Base-by-base conservation (phyloP, 805 yeast genomes). In the Pichia pseudocactophila region DNA sequence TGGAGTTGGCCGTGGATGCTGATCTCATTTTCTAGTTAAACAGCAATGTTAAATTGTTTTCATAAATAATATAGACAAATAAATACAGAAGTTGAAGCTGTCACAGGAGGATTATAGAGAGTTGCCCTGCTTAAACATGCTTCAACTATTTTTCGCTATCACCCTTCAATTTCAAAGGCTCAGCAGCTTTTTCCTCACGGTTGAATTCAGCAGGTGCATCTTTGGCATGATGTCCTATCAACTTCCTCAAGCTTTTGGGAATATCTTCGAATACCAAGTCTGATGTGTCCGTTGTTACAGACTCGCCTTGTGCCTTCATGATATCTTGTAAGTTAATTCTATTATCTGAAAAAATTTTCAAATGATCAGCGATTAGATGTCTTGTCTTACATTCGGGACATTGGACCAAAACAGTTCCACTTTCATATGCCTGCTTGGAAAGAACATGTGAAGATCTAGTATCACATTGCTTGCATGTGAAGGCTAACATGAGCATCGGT, bases 301-400 rank as follows among this genome's bases (percentile, higher is more conserved):
- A 68, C 50, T 88, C 90, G 2, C 96, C 96, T 54, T 84, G 73
- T 0, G 81, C 79, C 12, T 69, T 69, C 56, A 89, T 58, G 5
- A 87, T 80, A 43, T 89, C 95, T 56, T 87, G 85, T 28, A 89
- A 65, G n/a, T 82, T 86, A 53, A 85, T 73, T 49, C 73, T 69
- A 20, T 76, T 68, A 59, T 89, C 96, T n/a, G 79, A 76, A 56
- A 89, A 88, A 27, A 89, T 84, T 66, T 77, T 80, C 45, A 82
- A 63, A 56, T 82, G 89, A 58, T 90, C 97, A 0, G 97, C 95
- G 33, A 90, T 89, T 56, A 90, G 65, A 58, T 90, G 97, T 50
- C 96, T 75, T 55, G 76, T 80, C 50, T 81, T 72, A 60, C 97
- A 90, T 13, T 88, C 84, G 0, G 97, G 97, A 58, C 97, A 90